Conservation (phyloP, 1,284 basidiomycete genomes). For the Pseudozyma sp. region DNA sequence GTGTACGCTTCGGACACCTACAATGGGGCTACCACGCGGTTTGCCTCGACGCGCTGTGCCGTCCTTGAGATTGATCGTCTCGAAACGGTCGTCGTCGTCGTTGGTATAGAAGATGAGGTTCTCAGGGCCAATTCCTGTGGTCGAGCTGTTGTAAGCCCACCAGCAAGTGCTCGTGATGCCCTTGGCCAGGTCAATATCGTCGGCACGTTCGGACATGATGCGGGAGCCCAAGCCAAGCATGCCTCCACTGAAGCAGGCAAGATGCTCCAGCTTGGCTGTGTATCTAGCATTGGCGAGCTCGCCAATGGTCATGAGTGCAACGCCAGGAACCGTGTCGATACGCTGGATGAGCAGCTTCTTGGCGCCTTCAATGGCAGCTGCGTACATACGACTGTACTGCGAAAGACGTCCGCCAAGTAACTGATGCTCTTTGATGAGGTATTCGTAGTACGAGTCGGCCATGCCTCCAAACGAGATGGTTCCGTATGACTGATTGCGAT, state of each 20-base stretch:
- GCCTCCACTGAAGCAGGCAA: slow-evolving; percentile 73
- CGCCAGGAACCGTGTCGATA: slow-evolving; percentile 70
- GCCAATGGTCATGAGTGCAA: slow-evolving; percentile 67
- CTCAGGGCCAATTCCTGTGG: slow-evolving; percentile 67
- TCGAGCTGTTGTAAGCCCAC: slow-evolving; percentile 70
- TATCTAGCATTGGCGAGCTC: slow-evolving; percentile 28
- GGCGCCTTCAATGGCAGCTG: slow-evolving; percentile 71
- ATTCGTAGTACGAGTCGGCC: slow-evolving; percentile 73
- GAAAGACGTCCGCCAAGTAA: slow-evolving; percentile 70
- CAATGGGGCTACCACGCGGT: slow-evolving; percentile 59
- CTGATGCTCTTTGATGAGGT: slow-evolving; percentile 73
- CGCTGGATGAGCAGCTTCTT: slow-evolving; percentile 70
- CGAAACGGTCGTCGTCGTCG: slow-evolving; percentile 57
- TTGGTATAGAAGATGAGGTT: slow-evolving; percentile 56
- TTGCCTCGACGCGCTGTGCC: slow-evolving; percentile 48
- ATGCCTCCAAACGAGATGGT: slow-evolving; percentile 71
- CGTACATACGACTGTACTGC: slow-evolving; percentile 72
- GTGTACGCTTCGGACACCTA: slow-evolving; percentile 56
- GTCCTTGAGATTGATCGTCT: slow-evolving; percentile 37
- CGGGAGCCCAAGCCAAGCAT: slow-evolving; percentile 73
- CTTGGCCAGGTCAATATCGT: slow-evolving; percentile 70
- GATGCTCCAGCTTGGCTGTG: slow-evolving; percentile 68
- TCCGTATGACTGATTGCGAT: slow-evolving; percentile 51
- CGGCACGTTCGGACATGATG: slow-evolving; percentile 69
- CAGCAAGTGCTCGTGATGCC: slow-evolving; percentile 72